These are phyloP conservation scores for Phytophthora crassamura DNA, from an alignment of 352 stramenopile genomes.

Conservation along the genomic window DNA sequence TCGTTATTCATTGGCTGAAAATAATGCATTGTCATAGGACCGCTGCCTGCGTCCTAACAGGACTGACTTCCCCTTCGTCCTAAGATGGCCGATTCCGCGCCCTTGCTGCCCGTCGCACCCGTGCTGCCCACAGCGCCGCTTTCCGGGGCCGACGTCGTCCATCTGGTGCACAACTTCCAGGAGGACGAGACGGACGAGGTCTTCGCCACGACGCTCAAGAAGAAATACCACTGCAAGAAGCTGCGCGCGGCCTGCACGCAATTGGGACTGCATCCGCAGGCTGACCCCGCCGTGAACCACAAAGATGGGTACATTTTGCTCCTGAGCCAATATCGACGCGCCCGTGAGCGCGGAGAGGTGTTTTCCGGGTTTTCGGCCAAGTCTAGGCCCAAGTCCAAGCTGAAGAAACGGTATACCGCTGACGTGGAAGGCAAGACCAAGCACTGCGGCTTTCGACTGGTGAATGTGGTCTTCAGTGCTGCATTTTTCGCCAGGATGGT, in stretches of 20 bases:
- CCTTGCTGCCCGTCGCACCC: not conserved
- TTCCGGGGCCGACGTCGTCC: not conserved
- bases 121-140: not conserved
- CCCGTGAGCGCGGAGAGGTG: conserved; percentile 12
- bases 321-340: conserved; percentile 15
- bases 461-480: conserved; percentile 27
- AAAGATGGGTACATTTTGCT: conserved; percentile 24
- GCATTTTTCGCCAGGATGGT: conserved; percentile 12
- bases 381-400: conserved; percentile 7
- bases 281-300: conserved; percentile 14
- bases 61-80: too few relatives aligned
- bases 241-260: conserved; percentile 14
- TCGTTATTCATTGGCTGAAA: too few relatives aligned
- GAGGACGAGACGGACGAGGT: conserved; percentile 17
- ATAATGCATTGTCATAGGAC: too few relatives aligned
- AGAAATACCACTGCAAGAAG: conserved; percentile 16
- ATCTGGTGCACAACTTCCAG: conserved; percentile 8
- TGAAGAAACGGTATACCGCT: not conserved
- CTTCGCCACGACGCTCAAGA: conserved; percentile 11
- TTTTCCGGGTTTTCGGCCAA: conserved; percentile 4
- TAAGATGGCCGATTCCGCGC: too few relatives aligned
- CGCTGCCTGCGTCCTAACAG: too few relatives aligned
- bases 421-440: conserved; percentile 15
- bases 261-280: conserved; percentile 22
- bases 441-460: conserved; percentile 20